Evolutionary conservation across 1,284 basidiomycete genomes (phyloP).

Genomic region (Coniferiporia sulphurascens): DNA sequence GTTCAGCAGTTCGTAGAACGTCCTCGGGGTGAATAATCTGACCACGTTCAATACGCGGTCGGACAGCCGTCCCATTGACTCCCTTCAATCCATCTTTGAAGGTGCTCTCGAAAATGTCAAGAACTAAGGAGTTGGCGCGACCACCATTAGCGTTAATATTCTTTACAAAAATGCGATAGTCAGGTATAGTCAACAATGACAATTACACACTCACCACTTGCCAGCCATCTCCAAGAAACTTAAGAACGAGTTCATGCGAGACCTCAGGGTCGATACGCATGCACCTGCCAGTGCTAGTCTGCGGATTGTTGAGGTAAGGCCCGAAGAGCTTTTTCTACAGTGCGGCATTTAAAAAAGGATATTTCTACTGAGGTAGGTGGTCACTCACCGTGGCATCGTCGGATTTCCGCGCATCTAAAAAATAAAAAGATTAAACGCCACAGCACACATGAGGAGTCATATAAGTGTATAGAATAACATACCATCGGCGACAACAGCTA

Average conservation of each 20-base stretch:
- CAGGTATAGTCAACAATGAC: neutral
- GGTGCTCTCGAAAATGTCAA: conserved; percentile 74
- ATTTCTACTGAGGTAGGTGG: neutral
- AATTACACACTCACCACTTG: conserved; percentile 57
- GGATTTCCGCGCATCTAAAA: conserved; percentile 79
- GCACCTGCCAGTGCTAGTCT: conserved; percentile 69
- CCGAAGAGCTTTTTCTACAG: conserved; percentile 48
- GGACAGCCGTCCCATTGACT: conserved; percentile 54
- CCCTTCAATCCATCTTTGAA: conserved; percentile 40
- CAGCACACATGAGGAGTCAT: neutral
- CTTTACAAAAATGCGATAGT: conserved; percentile 35
- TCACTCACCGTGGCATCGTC: conserved; percentile 81
- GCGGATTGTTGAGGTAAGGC: conserved; percentile 79
- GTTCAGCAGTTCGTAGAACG: conserved; percentile 58
- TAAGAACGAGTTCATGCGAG: conserved; percentile 59
- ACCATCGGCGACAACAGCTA: conserved; percentile 76
- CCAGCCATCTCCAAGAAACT: conserved; percentile 73
- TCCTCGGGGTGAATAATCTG: conserved; percentile 79
- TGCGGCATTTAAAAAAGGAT: neutral
- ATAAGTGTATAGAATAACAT: conserved; percentile 18
- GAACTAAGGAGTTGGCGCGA: conserved; percentile 78
- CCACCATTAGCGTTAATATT: conserved; percentile 93
- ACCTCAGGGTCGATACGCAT: conserved; percentile 66
- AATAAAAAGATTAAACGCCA: neutral
- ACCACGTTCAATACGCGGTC: conserved; percentile 87